Evolutionary conservation across 306 rosid genomes (phyloP).

Genomic region (Sphenostylis stenocarpa): DNA sequence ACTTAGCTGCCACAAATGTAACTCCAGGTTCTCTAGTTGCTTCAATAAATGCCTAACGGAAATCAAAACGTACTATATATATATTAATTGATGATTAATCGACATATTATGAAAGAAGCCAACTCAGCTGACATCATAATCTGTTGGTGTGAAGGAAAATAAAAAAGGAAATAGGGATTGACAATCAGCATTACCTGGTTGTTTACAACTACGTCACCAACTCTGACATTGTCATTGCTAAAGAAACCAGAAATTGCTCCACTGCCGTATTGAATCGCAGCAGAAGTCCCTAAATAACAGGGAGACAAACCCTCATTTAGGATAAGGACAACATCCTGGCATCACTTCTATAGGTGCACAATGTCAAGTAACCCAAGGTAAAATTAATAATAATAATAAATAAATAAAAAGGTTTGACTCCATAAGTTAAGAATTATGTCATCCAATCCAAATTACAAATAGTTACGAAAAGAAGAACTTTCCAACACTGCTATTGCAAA

Average conservation of each 20-base stretch:
- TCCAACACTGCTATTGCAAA: background rate
- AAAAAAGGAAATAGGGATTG: background rate
- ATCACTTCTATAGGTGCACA: background rate
- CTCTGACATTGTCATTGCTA: conserved; percentile 68
- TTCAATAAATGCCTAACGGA: conserved; percentile 80
- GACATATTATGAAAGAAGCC: conserved; percentile 15
- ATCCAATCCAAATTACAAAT: conserved; percentile 1
- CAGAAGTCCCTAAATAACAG: conserved; percentile 65
- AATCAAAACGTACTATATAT: background rate
- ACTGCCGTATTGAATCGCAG: conserved; percentile 83
- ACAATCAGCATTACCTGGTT: conserved; percentile 57
- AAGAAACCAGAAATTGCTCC: conserved; percentile 92
- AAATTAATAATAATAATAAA: too few relatives aligned
- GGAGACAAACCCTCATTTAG: background rate
- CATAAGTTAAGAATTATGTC: background rate
- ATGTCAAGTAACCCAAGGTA: background rate
- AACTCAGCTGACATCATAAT: background rate
- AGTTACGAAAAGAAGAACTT: background rate
- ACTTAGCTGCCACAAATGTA: conserved; percentile 72
- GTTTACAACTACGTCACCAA: conserved; percentile 69
- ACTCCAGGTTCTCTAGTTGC: conserved; percentile 74
- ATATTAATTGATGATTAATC: conserved; percentile 19
- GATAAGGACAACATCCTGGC: background rate
- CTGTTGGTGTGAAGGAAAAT: background rate
- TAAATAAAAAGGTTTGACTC: background rate